Conservation (phyloP, 2,329 filamentous ascomycete genomes). For the Apiospora marii region DNA sequence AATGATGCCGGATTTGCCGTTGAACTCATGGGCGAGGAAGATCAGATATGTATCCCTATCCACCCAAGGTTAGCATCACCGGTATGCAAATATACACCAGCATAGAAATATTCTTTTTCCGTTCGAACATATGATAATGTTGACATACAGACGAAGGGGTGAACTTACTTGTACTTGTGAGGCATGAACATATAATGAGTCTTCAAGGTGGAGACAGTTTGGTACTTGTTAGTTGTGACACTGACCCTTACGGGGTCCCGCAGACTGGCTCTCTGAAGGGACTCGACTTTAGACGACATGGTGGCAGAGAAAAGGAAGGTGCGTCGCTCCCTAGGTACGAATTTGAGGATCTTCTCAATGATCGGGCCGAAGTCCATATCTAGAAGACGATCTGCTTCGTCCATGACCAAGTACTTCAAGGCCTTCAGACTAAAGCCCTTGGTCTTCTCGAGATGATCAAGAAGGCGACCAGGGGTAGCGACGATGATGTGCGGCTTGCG, state of each 20-base stretch:
- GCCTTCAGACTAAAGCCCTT: constrained; percentile 89
- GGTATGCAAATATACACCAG: neutral
- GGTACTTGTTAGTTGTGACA: constrained; percentile 84
- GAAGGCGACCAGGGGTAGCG: constrained; percentile 85
- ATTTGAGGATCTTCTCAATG: constrained; percentile 77
- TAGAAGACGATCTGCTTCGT: constrained; percentile 90
- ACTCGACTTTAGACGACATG: constrained; percentile 90
- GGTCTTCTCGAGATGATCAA: constrained; percentile 95
- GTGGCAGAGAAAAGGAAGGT: constrained; percentile 90
- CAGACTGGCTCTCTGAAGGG: constrained; percentile 86
- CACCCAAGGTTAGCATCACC: neutral
- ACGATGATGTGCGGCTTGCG: constrained; percentile 96
- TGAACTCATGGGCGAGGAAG: constrained; percentile 84
- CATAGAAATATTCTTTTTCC: neutral
- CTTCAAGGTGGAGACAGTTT: constrained; percentile 87
- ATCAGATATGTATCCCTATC: constrained; percentile 81
- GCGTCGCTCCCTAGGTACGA: constrained; percentile 71
- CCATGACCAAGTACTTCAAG: constrained; percentile 91
- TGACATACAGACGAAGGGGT: no score
- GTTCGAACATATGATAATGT: neutral
- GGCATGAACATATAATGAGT: constrained; percentile 90
- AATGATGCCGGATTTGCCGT: constrained; percentile 86
- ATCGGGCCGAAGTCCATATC: constrained; percentile 86
- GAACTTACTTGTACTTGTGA: constrained; percentile 73
- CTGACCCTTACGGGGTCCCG: constrained; percentile 84